These are phyloP conservation scores for Fagopyrum homotropicum DNA, from an alignment of 148 eudicot species.

Conservation along the genomic window DNA sequence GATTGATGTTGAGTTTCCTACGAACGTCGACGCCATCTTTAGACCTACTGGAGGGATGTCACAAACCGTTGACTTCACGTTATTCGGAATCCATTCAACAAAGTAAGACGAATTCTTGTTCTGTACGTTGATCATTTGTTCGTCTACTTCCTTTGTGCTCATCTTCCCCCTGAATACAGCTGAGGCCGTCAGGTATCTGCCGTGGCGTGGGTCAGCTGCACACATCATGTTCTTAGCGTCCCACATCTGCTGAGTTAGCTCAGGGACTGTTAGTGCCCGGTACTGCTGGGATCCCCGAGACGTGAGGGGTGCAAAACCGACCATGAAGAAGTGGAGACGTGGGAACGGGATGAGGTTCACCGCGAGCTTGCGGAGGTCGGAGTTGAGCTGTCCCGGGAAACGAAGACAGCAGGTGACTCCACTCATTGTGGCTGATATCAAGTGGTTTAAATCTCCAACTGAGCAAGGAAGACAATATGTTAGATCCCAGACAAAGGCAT, in stretches of 20 bases:
- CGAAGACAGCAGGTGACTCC: slow-evolving; percentile 28
- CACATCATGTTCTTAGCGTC: slow-evolving; percentile 56
- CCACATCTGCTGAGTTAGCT: slow-evolving; percentile 55
- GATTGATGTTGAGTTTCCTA: slow-evolving; percentile 39
- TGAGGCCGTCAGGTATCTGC: slow-evolving; percentile 44
- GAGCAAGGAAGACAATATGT: background rate
- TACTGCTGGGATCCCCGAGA: slow-evolving; percentile 28
- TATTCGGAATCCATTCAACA: slow-evolving; percentile 55
- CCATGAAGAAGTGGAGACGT: slow-evolving; percentile 27
- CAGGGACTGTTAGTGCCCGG: slow-evolving; percentile 20
- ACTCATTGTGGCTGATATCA: slow-evolving; percentile 27
- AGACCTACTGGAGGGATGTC: slow-evolving; percentile 51
- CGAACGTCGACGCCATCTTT: slow-evolving; percentile 47
- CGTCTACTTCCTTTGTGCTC: slow-evolving; percentile 57
- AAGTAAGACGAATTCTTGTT: slow-evolving; percentile 60
- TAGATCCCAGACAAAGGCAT: background rate
- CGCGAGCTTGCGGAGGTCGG: slow-evolving; percentile 27
- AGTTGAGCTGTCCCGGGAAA: slow-evolving; percentile 27
- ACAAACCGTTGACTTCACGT: slow-evolving; percentile 53
- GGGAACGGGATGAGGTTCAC: slow-evolving; percentile 28
- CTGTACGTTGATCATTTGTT: slow-evolving; percentile 50
- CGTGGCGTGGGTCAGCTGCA: slow-evolving; percentile 55
- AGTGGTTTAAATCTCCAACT: slow-evolving; percentile 26
- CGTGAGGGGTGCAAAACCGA: slow-evolving; percentile 27
- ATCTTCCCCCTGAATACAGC: slow-evolving; percentile 54